A percentile compares a stretch with the other conserved stretches of the same genome.
Evolutionary conservation across 164 flowering plant species (phyloP).

Genomic region (Aristolochia contorta): DNA sequence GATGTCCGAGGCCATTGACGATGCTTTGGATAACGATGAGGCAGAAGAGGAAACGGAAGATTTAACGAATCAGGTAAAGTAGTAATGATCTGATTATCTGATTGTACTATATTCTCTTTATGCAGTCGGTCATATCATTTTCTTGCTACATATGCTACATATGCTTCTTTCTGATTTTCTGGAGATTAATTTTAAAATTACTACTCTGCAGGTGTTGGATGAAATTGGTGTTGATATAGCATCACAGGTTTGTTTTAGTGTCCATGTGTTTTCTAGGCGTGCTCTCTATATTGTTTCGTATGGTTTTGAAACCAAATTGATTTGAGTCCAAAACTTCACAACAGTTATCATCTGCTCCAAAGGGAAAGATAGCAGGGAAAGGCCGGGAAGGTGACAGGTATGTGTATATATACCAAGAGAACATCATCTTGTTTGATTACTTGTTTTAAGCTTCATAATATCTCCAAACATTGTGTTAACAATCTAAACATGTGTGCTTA

Average conservation of each 20-base stretch:
- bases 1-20: conserved; percentile 97
- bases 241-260: conserved; percentile 61
- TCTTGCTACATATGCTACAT: too few relatives aligned
- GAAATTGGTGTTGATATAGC: conserved; percentile 96
- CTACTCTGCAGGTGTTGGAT: conserved; percentile 66
- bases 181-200: neutral
- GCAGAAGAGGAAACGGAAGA: conserved; percentile 99
- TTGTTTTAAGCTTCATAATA: too few relatives aligned
- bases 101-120: too few relatives aligned
- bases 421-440: neutral
- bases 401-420: neutral
- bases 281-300: neutral
- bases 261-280: neutral
- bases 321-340: conserved; percentile 6
- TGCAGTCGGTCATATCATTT: too few relatives aligned
- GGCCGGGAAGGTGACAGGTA: conserved; percentile 66
- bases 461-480: too few relatives aligned
- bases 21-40: conserved; percentile 81
- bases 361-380: conserved; percentile 71
- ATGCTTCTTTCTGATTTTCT: neutral
- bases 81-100: neutral
- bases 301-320: conserved; percentile 4
- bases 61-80: conserved; percentile 72
- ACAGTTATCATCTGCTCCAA: conserved; percentile 92
- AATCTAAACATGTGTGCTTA: too few relatives aligned